phyloP scores from a whole-genome alignment of 2,329 filamentous ascomycete genomes.

The Colletotrichum sojae region DNA sequence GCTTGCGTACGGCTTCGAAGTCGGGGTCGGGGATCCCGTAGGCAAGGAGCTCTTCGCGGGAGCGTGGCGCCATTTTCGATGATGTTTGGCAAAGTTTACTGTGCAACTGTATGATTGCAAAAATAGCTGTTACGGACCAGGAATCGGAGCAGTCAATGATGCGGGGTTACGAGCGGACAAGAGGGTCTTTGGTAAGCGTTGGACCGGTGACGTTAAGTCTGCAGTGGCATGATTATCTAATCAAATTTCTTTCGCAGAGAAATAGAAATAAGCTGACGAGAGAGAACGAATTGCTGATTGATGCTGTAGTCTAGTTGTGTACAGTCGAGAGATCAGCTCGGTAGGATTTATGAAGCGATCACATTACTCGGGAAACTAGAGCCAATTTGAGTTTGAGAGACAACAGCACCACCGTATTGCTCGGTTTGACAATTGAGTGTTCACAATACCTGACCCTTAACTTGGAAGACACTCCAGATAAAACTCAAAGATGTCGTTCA shows the following conservation, averaged over 20 bases:
- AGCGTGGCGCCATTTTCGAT: slow-evolving; percentile 3
- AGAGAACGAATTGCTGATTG: background rate
- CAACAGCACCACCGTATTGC: too few species aligned
- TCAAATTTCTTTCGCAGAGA: background rate
- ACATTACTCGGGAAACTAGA: background rate
- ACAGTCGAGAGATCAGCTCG: background rate
- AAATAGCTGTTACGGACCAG: background rate
- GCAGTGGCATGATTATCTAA: background rate
- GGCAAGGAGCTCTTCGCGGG: slow-evolving; percentile 19
- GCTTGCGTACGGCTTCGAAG: slow-evolving; percentile 16
- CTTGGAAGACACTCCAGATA: too few species aligned
- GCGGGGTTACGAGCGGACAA: background rate
- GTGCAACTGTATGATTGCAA: too few species aligned
- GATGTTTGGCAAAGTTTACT: too few species aligned
- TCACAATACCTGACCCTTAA: too few species aligned
- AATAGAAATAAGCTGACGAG: background rate
- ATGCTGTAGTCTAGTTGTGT: background rate
- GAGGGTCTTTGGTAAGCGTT: background rate
- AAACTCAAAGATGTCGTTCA: background rate
- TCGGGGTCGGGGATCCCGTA: slow-evolving; percentile 23
- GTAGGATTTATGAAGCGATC: background rate
- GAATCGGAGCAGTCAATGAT: background rate
- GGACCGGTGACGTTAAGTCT: background rate
- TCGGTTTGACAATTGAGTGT: too few species aligned
- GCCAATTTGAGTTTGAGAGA: too few species aligned